Percentiles rank a stretch among this genome's conserved stretches.
phyloP scores from a whole-genome alignment of 163 green algal genomes.

The Chlorella variabilis region DNA sequence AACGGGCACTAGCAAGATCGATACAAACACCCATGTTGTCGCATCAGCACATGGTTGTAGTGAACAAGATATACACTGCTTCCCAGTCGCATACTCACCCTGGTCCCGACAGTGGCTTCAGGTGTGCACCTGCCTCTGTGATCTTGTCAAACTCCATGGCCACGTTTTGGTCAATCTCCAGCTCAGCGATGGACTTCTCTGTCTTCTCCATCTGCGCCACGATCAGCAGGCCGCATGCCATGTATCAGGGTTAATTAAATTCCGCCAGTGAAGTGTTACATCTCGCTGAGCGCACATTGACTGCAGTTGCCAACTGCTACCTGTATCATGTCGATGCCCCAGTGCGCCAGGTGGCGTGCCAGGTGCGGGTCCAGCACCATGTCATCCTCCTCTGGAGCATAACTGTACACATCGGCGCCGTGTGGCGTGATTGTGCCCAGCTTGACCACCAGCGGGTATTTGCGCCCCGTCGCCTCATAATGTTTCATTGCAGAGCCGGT shows the following conservation, averaged over 20 bases:
- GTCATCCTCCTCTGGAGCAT: constrained; percentile 91
- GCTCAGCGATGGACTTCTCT: constrained; percentile 97
- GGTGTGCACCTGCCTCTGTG: constrained; percentile 86
- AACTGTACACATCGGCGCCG: constrained; percentile 89
- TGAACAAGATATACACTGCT: too few species aligned
- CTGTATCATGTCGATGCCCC: constrained; percentile 98
- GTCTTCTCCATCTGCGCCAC: constrained; percentile 91
- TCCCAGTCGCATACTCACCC: constrained; percentile 49
- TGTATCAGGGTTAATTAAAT: too few species aligned
- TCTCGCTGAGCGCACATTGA: too few species aligned
- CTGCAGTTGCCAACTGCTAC: too few species aligned
- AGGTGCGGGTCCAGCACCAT: constrained; percentile 95
- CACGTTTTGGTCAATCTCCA: constrained; percentile 93
- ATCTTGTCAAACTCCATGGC: constrained; percentile 92
- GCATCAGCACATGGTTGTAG: too few species aligned
- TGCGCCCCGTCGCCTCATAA: constrained; percentile 85
- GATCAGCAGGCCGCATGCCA: too few species aligned
- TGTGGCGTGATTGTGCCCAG: constrained; percentile 94
- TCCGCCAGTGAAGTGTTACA: too few species aligned
- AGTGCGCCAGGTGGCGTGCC: constrained; percentile 92
- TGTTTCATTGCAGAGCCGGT: constrained; percentile 93
- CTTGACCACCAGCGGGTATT: constrained; percentile 98
- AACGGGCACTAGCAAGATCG: too few species aligned
- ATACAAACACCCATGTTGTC: too few species aligned
- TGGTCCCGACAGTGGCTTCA: constrained; percentile 81